A percentile compares a stretch with the other conserved stretches of the same genome.
phyloP scores from a whole-genome alignment of 73 alveolate genomes.

The Tetrahymena thermophila region DNA sequence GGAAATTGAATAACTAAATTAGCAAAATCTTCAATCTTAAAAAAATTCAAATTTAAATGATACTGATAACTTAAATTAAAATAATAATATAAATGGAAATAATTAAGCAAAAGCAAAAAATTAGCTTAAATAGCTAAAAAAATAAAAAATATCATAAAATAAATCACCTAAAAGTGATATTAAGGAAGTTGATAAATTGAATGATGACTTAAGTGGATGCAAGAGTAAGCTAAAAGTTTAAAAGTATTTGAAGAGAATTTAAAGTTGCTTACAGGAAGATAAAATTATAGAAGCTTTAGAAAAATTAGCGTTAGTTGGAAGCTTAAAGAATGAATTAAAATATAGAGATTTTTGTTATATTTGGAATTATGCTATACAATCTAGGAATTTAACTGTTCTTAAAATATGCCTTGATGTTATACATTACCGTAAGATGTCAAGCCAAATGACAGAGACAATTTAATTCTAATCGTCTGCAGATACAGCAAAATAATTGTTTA shows the following conservation, averaged over 20 bases:
- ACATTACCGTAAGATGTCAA: not conserved
- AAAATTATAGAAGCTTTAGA: not conserved
- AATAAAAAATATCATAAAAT: not conserved
- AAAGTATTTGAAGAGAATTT: not conserved
- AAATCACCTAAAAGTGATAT: not conserved
- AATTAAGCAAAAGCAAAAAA: not conserved
- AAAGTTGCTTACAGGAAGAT: not conserved
- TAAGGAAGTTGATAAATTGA: not conserved
- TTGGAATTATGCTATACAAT: not conserved
- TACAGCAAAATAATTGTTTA: not conserved
- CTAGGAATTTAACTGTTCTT: not conserved
- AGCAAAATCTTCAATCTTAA: not conserved
- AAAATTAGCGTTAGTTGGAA: not conserved
- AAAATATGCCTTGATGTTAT: not conserved
- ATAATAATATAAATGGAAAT: not conserved
- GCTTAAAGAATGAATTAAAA: not conserved
- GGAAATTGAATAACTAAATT: not conserved
- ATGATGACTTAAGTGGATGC: not conserved
- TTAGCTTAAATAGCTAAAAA: not conserved
- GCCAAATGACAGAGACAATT: not conserved
- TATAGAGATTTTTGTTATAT: not conserved
- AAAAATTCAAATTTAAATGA: not conserved
- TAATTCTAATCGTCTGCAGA: not conserved
- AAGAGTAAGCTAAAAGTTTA: not conserved
- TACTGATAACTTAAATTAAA: not conserved